Conservation (phyloP, 2,329 filamentous ascomycete species). For the Ascochyta pisi region DNA sequence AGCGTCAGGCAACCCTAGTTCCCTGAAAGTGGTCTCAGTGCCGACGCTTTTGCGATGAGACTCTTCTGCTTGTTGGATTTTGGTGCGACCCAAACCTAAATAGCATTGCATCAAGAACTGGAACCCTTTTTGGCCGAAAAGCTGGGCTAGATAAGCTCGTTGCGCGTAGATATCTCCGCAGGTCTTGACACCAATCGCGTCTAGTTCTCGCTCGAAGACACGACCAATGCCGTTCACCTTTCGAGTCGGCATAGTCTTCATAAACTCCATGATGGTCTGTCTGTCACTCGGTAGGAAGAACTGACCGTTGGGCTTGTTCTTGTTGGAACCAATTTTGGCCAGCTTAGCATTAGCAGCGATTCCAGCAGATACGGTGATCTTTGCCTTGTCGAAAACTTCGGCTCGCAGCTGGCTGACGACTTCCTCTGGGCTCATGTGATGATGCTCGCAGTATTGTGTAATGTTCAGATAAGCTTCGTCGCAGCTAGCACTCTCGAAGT, state of each 20-base stretch:
- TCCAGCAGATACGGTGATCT: slow-evolving; percentile 90
- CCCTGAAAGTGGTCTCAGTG: slow-evolving; percentile 88
- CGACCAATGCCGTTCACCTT: slow-evolving; percentile 96
- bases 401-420: slow-evolving; percentile 78
- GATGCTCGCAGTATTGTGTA: slow-evolving; percentile 77
- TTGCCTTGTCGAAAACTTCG: slow-evolving; percentile 76
- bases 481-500: slow-evolving; percentile 92
- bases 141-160: slow-evolving; percentile 72
- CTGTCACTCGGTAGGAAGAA: slow-evolving; percentile 77
- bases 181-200: slow-evolving; percentile 84
- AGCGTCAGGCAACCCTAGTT: slow-evolving; percentile 72
- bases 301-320: slow-evolving; percentile 96
- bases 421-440: slow-evolving; percentile 72
- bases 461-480: slow-evolving; percentile 98
- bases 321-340: slow-evolving; percentile 93
- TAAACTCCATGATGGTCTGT: slow-evolving; percentile 79
- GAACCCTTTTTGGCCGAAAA: slow-evolving; percentile 92
- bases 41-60: slow-evolving; percentile 93
- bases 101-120: slow-evolving; percentile 85
- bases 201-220: slow-evolving; percentile 88
- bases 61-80: slow-evolving; percentile 83
- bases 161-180: slow-evolving; percentile 87
- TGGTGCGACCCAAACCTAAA: slow-evolving; percentile 84
- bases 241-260: slow-evolving; percentile 80
- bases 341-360: slow-evolving; percentile 93